Evolutionary conservation across 2,329 filamentous ascomycete species (phyloP), one percentile per base, ranked within the genome.

Genomic region (Podosphaera aphanis): DNA sequence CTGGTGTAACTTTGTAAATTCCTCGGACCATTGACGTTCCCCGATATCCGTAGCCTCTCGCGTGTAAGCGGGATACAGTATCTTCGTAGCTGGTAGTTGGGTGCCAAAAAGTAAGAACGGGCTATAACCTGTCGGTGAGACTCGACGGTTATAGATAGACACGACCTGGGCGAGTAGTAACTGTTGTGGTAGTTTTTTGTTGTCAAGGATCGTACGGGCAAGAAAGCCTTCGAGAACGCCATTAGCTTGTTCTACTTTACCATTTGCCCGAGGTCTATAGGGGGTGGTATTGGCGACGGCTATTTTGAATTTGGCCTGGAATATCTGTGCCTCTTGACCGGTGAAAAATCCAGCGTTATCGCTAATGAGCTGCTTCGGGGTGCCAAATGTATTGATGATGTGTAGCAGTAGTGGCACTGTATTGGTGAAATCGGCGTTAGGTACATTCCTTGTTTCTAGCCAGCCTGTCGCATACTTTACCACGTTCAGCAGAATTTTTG

Each of bases 131-230:
- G 6, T 29, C 11, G 25, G 11, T 6, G 5, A 29, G 5, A 29
- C 25, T 29, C 25, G 25, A 6, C 25, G 5, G 11, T 29, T 29
- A 29, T 29, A 29, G 11, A 29, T 29, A 6, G 11, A 11, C 11
- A 29, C 11, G 5, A 11, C 25, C 5, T 11, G 25, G 11, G 25
- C 5, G 11, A 6, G 25, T 29, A 11, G 5, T 11, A 11, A 29
- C 5, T 5, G 25, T 11, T 6, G 25, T 6, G 25, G 11, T 29
- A 29, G 5, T 5, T 29, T 29, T 29, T 5, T 5, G 11, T 6
- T 5, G 25, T 29, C 25, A 5, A 29, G 11, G 11, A 59, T 5
- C 11, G 11, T 29, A 6, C 39, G 15, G 20, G 21, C 33, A 19
- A 45, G 44, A 31, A 35, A 11, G 38, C 5, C 5, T 41, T 27